A percentile compares a stretch with the other conserved stretches of the same genome.
phyloP scores from a whole-genome alignment of 2,329 filamentous ascomycete species.

The Fusarium guadeloupense region DNA sequence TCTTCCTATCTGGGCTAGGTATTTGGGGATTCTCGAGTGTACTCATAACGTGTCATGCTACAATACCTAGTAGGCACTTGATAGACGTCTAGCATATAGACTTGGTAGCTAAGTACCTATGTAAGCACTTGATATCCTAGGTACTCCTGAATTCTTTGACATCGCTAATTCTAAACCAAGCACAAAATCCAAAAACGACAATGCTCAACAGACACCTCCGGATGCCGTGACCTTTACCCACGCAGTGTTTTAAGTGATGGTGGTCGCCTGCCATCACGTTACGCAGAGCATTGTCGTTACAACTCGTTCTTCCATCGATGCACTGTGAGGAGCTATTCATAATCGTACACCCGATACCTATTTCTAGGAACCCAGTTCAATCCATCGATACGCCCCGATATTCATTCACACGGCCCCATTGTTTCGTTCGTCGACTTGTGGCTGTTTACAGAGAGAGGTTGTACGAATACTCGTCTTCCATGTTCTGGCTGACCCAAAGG shows the following conservation, averaged over 20 bases:
- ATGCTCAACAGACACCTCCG: neutral
- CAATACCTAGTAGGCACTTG: neutral
- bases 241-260: neutral
- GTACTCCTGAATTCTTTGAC: constrained; percentile 10
- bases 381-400: constrained; percentile 16
- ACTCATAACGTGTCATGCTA: neutral
- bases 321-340: constrained; percentile 14
- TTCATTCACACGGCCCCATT: neutral
- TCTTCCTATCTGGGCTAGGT: neutral
- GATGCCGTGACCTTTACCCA: neutral
- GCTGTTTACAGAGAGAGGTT: constrained; percentile 66
- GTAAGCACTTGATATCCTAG: neutral
- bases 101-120: too few species aligned
- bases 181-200: constrained; percentile 7
- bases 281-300: neutral
- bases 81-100: too few species aligned
- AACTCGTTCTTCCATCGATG: constrained; percentile 8
- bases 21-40: neutral
- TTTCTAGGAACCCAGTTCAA: constrained; percentile 1
- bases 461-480: constrained; percentile 77
- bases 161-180: constrained; percentile 20
- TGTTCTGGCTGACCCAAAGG: constrained; percentile 75
- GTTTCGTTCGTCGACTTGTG: neutral
- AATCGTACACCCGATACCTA: constrained; percentile 25
- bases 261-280: neutral